Evolutionary conservation across 2,329 filamentous ascomycete genomes (phyloP).

Genomic region (Cadophora sp.): DNA sequence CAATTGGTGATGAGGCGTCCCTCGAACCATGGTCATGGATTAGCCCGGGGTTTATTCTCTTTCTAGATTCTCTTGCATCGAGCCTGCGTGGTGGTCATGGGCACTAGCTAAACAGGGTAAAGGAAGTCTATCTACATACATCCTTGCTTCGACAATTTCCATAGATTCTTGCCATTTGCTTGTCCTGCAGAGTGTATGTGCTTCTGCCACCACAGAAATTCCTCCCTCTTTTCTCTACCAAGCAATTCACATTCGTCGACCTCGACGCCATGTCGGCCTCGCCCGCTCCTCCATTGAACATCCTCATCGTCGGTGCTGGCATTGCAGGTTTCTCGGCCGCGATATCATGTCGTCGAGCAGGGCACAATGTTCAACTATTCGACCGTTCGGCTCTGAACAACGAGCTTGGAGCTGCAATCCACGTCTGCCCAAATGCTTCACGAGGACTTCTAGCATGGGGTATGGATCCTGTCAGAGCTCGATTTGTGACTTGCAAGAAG

Average conservation of each 20-base stretch:
- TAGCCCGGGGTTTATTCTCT: background rate
- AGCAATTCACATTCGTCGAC: constrained; percentile 1
- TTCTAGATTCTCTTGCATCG: background rate
- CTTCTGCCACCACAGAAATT: background rate
- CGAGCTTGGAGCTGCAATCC: constrained; percentile 66
- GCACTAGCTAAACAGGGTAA: background rate
- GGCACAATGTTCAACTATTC: constrained; percentile 49
- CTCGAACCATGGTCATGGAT: constrained; percentile 9
- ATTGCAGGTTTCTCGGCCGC: constrained; percentile 61
- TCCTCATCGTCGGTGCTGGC: constrained; percentile 46
- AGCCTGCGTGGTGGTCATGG: background rate
- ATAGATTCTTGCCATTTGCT: background rate
- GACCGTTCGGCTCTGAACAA: constrained; percentile 63
- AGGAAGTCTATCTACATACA: background rate
- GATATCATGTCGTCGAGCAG: constrained; percentile 49
- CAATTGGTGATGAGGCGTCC: background rate
- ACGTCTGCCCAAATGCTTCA: constrained; percentile 66
- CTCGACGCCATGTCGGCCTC: constrained; percentile 26
- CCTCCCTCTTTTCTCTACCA: background rate
- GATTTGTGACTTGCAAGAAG: constrained; percentile 42
- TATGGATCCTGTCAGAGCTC: constrained; percentile 49
- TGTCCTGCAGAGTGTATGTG: background rate
- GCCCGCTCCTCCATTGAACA: constrained; percentile 23
- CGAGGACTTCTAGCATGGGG: constrained; percentile 58
- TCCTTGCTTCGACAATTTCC: background rate